These are phyloP conservation scores for Leccinum sublutescens DNA, from an alignment of 768 basidiomycete species.

Conservation along the genomic window DNA sequence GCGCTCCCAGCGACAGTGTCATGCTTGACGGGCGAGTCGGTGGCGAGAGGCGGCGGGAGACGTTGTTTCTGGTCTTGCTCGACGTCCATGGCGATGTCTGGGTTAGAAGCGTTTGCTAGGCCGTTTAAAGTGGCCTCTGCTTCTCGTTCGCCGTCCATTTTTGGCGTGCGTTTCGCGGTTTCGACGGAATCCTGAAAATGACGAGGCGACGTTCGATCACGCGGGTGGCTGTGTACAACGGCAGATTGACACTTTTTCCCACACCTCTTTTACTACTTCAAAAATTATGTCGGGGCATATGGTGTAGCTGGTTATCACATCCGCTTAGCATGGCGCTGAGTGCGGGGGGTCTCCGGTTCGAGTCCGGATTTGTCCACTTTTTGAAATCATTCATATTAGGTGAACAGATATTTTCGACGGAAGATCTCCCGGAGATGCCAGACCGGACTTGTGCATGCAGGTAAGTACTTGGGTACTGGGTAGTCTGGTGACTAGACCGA, in stretches of 20 bases:
- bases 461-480: too few relatives aligned
- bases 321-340: slow-evolving; percentile 36
- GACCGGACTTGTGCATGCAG: too few relatives aligned
- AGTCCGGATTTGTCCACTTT: slow-evolving; percentile 39
- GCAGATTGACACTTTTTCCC: slow-evolving; percentile 6
- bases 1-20: background rate
- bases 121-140: background rate
- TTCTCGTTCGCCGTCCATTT: slow-evolving; percentile 26
- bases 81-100: slow-evolving; percentile 22
- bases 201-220: slow-evolving; percentile 27
- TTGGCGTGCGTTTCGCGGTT: slow-evolving; percentile 9
- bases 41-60: background rate
- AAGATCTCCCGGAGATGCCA: too few relatives aligned
- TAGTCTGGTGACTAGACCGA: too few relatives aligned
- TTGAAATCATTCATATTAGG: slow-evolving; percentile 5
- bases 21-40: slow-evolving; percentile 1
- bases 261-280: background rate
- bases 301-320: slow-evolving; percentile 43
- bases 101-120: background rate
- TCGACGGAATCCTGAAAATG: slow-evolving; percentile 26
- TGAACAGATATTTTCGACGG: too few relatives aligned
- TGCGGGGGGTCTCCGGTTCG: slow-evolving; percentile 42
- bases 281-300: slow-evolving; percentile 26
- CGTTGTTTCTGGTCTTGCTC: slow-evolving; percentile 16
- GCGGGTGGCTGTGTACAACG: slow-evolving; percentile 22